Percentiles rank a stretch among this genome's conserved stretches.
These are phyloP conservation scores for Camellia japonica DNA, from an alignment of 148 eudicot species.

Conservation along the genomic window DNA sequence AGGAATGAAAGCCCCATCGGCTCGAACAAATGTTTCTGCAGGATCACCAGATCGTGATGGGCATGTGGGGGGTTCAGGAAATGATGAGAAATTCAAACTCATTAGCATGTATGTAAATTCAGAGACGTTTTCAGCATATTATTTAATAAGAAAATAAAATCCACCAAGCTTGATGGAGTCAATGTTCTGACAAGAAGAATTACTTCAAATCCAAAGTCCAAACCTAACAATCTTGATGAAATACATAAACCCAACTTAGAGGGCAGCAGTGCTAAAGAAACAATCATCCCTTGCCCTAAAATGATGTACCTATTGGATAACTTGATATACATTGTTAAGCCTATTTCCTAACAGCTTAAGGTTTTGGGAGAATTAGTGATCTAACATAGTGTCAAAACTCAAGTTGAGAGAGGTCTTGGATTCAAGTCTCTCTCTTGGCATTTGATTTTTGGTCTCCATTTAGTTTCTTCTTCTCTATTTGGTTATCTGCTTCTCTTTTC, in stretches of 20 bases:
- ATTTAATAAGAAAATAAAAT: neutral
- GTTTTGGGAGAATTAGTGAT: no score
- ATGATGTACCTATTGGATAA: neutral
- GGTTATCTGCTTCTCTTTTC: no score
- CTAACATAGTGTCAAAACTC: no score
- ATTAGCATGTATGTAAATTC: constrained; percentile 7
- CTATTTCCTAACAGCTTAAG: neutral
- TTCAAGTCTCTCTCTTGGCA: no score
- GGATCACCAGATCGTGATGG: constrained; percentile 9
- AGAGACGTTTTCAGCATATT: neutral
- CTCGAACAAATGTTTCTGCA: constrained; percentile 73
- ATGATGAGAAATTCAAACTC: neutral
- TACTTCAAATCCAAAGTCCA: neutral
- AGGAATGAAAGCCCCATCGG: constrained; percentile 74
- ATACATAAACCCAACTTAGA: neutral
- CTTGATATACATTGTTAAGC: neutral
- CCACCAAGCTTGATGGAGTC: neutral
- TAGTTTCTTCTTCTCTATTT: no score
- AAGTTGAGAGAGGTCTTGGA: no score
- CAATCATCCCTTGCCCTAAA: neutral
- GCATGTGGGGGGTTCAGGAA: constrained; percentile 8
- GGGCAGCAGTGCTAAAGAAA: neutral
- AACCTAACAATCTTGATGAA: neutral
- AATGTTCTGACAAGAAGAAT: neutral
- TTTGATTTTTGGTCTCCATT: no score